A percentile compares a stretch with the other conserved stretches of the same genome.
Conservation (phyloP, 768 basidiomycete genomes). For the Porphyrellus cyaneotinctus region DNA sequence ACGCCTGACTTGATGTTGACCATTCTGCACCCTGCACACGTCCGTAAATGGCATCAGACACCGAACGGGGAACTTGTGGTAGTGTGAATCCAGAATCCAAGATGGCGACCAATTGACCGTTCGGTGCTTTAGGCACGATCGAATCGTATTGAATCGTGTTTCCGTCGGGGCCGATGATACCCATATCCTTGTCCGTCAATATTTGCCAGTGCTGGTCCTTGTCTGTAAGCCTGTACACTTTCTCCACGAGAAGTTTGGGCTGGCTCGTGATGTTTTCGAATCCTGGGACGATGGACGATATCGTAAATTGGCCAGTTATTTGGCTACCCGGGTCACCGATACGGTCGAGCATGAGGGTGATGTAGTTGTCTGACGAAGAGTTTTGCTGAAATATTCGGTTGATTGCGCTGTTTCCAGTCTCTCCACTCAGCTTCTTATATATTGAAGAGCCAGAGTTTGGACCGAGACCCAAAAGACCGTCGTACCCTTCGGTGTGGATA, state of each 20-base stretch:
- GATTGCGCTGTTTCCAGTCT: conserved; percentile 54
- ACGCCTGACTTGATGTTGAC: conserved; percentile 49
- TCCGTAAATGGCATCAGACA: conserved; percentile 79
- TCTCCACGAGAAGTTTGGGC: conserved; percentile 64
- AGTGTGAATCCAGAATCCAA: conserved; percentile 71
- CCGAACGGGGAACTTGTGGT: conserved; percentile 68
- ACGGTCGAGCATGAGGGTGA: conserved; percentile 66
- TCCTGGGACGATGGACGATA: conserved; percentile 59
- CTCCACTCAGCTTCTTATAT: conserved; percentile 47
- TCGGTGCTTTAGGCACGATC: conserved; percentile 64
- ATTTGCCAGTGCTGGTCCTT: conserved; percentile 82
- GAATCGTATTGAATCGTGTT: conserved; percentile 54
- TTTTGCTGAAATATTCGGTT: conserved; percentile 63
- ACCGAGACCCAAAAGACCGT: conserved; percentile 75
- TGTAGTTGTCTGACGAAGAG: conserved; percentile 52
- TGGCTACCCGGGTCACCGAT: conserved; percentile 46
- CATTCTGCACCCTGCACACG: conserved; percentile 71
- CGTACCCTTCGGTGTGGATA: conserved; percentile 57
- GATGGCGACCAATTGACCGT: conserved; percentile 63
- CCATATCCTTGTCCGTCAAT: conserved; percentile 57
- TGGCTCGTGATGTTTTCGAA: conserved; percentile 58
- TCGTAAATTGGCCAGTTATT: conserved; percentile 60
- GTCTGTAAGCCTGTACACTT: conserved; percentile 54
- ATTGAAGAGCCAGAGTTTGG: conserved; percentile 69
- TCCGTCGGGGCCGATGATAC: conserved; percentile 77